Base-by-base conservation (phyloP, 139 green algal genomes). In the Picochlorum sp. region DNA sequence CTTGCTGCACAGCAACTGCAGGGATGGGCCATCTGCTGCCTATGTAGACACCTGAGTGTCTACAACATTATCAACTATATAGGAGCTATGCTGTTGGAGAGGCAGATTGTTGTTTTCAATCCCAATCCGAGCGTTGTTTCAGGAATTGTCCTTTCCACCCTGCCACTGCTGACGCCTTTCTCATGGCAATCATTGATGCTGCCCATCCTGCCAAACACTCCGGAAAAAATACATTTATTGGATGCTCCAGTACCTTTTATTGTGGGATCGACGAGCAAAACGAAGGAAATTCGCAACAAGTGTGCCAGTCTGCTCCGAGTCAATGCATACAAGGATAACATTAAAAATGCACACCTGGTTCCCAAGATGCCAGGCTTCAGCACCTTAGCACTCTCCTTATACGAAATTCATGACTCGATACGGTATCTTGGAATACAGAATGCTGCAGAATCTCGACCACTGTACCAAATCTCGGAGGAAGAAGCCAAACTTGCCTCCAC, bases 181-280 rank as follows among this genome's bases (percentile, higher is more conserved):
- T 47, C 62, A 49, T 96, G 89, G 89, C 86, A 96, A 69, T 83
- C 57, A 51, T 77, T 97, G 56, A 68, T 95, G 60, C 50, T 97
- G 68, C 90, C 90, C 11, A 79, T 95, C 16, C 80, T 89, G 52
- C 89, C 88, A 1, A 30, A 45, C 49, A 63, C 49, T 20, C 45
- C 67, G 16, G 38, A 65, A 16, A 65, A 62, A 6, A 71, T 85
- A 49, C 62, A 77, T 23, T 62, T 85, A 11, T 57, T 85, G 38
- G 72, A 85, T 54, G 78, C 78, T n/a, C 78, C 78, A 38, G 76
- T 85, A 47, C 88, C 88, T 0, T 95, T 95, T 66, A 71, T 95
- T 56, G 60, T 92, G 56, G 88, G 88, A 1, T 52, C 89, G 51
- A 82, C 93, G 75, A 87, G 90, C 76, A 96, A 97, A 68, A 96